Evolutionary conservation across 805 yeast species (phyloP).

Genomic region (Nakazawaea ernobii): DNA sequence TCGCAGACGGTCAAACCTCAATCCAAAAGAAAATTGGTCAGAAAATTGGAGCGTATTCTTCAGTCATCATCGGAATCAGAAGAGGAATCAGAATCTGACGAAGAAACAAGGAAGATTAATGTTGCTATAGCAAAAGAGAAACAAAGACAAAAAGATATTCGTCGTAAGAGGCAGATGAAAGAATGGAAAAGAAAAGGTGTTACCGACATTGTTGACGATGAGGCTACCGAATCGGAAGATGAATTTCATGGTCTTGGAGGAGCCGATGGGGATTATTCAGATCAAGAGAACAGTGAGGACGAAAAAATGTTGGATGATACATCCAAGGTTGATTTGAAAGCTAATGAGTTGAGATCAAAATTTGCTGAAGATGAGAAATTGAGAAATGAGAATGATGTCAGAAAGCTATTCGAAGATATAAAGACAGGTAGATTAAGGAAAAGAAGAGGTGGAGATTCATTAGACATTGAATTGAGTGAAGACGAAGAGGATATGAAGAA

Average conservation of each 20-base stretch:
- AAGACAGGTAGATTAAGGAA: slow-evolving; percentile 67
- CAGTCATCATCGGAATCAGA: slow-evolving; percentile 20
- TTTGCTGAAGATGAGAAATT: slow-evolving; percentile 56
- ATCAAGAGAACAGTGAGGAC: slow-evolving; percentile 66
- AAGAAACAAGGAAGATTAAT: slow-evolving; percentile 19
- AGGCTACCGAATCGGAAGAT: slow-evolving; percentile 86
- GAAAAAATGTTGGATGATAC: slow-evolving; percentile 75
- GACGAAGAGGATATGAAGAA: slow-evolving; percentile 55
- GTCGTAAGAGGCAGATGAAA: slow-evolving; percentile 28
- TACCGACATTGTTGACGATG: slow-evolving; percentile 62
- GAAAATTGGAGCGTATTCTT: slow-evolving; percentile 14
- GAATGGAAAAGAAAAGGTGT: slow-evolving; percentile 58
- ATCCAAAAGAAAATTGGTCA: slow-evolving; percentile 11
- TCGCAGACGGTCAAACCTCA: background rate
- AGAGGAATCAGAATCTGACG: slow-evolving; percentile 33
- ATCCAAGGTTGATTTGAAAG: slow-evolving; percentile 48
- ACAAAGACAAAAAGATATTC: slow-evolving; percentile 17
- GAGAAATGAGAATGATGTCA: slow-evolving; percentile 58
- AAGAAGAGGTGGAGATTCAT: slow-evolving; percentile 40
- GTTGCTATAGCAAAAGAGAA: slow-evolving; percentile 19
- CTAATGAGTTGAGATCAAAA: slow-evolving; percentile 51
- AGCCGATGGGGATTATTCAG: slow-evolving; percentile 52
- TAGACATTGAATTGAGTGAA: slow-evolving; percentile 50
- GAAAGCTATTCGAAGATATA: slow-evolving; percentile 63
- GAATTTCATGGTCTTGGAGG: slow-evolving; percentile 86